These are phyloP conservation scores for Cicer bijugum DNA, from an alignment of 306 rosid genomes.

Conservation along the genomic window DNA sequence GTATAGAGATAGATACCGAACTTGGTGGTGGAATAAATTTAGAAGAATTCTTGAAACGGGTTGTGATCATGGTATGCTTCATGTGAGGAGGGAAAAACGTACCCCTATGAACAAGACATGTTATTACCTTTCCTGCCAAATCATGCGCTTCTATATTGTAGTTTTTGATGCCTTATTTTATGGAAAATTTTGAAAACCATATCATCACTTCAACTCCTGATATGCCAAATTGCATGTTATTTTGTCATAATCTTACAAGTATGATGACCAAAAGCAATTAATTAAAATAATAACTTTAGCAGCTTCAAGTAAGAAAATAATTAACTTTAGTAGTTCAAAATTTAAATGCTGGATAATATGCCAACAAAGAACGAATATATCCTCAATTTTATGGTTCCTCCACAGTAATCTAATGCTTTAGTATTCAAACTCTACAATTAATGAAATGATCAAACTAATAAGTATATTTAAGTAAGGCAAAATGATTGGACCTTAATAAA, in stretches of 20 bases:
- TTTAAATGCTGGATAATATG: conserved; percentile 10
- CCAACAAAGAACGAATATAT: neutral
- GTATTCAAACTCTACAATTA: too few species aligned
- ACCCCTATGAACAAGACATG: conserved; percentile 55
- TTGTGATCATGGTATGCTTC: conserved; percentile 50
- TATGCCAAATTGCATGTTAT: conserved; percentile 40
- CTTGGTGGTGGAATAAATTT: conserved; percentile 32
- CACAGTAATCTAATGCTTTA: too few species aligned
- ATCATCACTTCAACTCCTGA: conserved; percentile 41
- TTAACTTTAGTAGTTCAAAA: conserved; percentile 31
- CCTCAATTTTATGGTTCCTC: too few species aligned
- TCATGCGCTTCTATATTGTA: conserved; percentile 46
- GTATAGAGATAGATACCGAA: neutral
- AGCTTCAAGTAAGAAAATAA: conserved; percentile 28
- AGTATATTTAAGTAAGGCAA: too few species aligned
- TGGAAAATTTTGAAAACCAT: conserved; percentile 42
- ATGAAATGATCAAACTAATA: too few species aligned
- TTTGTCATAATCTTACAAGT: conserved; percentile 43
- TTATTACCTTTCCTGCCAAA: conserved; percentile 56
- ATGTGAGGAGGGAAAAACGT: conserved; percentile 46
- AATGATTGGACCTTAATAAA: too few species aligned
- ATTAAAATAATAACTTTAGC: conserved; percentile 35
- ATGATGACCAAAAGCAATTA: conserved; percentile 31
- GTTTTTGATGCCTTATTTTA: conserved; percentile 44
- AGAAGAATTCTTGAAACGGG: conserved; percentile 50